Conservation (phyloP, 2,329 filamentous ascomycete genomes). For the Alternaria incomplexa region DNA sequence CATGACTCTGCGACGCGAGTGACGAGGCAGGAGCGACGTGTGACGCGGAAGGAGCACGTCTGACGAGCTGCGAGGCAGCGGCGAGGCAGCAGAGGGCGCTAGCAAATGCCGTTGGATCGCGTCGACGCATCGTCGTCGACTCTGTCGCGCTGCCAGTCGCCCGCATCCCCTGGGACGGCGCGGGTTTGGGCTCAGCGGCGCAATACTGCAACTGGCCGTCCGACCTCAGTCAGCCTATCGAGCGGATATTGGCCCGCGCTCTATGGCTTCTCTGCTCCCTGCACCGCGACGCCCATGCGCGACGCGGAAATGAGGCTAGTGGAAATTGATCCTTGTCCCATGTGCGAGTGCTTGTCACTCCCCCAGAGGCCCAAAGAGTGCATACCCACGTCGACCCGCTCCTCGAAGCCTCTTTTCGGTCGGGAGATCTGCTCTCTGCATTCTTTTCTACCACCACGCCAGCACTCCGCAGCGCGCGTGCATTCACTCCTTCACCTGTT, state of each 20-base stretch:
- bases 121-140: background rate
- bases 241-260: slow-evolving; percentile 22
- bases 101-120: slow-evolving; percentile 13
- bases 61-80: background rate
- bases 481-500: slow-evolving; percentile 25
- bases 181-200: slow-evolving; percentile 17
- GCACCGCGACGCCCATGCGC: slow-evolving; percentile 23
- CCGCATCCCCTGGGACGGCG: slow-evolving; percentile 24
- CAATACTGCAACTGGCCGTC: background rate
- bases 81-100: slow-evolving; percentile 3
- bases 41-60: background rate
- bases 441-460: slow-evolving; percentile 25
- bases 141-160: background rate
- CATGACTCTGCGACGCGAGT: slow-evolving; percentile 10
- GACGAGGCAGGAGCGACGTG: slow-evolving; percentile 14
- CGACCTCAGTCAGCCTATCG: slow-evolving; percentile 1
- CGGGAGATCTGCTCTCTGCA: slow-evolving; percentile 29
- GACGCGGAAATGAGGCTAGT: slow-evolving; percentile 34
- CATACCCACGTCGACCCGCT: slow-evolving; percentile 21
- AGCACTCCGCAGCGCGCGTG: slow-evolving; percentile 34
- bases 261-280: slow-evolving; percentile 7
- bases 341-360: slow-evolving; percentile 23
- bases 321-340: slow-evolving; percentile 25
- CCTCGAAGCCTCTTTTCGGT: slow-evolving; percentile 21
- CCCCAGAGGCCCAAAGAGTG: slow-evolving; percentile 21